phyloP scores from a whole-genome alignment of 2,329 filamentous ascomycete genomes.

The Aspergillus latus region DNA sequence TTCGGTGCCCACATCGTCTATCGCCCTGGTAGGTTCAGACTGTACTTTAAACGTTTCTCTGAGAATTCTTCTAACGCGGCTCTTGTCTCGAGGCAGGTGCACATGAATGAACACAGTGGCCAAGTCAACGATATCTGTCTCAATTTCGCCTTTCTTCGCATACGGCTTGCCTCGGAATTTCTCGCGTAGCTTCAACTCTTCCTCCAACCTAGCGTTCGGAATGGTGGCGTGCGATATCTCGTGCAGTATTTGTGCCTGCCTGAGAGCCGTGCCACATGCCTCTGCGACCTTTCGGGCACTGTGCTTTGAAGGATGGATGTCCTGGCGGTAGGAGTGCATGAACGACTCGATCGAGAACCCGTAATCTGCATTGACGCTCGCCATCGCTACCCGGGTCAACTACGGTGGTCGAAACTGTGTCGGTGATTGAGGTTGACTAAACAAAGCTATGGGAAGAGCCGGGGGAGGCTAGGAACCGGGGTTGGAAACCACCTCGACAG shows the following conservation, averaged over 20 bases:
- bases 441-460: no score
- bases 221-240: background rate
- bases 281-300: background rate
- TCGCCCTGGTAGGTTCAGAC: background rate
- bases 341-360: background rate
- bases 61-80: background rate
- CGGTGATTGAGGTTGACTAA: no score
- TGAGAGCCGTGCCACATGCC: background rate
- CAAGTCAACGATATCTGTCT: constrained; percentile 15
- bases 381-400: background rate
- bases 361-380: background rate
- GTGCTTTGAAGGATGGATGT: background rate
- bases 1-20: background rate
- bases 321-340: background rate
- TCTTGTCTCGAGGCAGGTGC: constrained; percentile 7
- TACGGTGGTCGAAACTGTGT: no score
- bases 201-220: background rate
- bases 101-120: constrained; percentile 16
- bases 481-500: no score
- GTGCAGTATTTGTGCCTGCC: background rate
- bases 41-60: background rate
- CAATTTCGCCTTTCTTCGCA: constrained; percentile 8
- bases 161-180: background rate
- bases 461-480: no score
- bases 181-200: background rate